phyloP scores from a whole-genome alignment of 768 basidiomycete species.

The Termitomyces sp. region DNA sequence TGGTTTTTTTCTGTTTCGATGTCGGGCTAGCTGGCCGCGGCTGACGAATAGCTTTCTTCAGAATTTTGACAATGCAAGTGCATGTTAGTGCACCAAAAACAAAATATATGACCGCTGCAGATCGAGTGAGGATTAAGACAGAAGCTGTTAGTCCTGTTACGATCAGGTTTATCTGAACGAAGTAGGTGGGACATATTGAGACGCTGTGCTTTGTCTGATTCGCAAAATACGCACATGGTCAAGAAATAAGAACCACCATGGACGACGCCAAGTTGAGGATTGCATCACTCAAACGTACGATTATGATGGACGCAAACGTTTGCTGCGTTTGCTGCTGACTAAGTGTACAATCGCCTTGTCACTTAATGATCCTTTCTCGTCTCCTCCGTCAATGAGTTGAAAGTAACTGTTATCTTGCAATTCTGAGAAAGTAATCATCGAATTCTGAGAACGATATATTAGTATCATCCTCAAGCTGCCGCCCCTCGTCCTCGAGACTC shows the following conservation, averaged over 20 bases:
- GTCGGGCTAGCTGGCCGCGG: constrained; percentile 45
- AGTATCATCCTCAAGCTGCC: no score
- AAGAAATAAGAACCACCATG: constrained; percentile 30
- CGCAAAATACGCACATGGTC: constrained; percentile 28
- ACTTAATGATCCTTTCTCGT: no score
- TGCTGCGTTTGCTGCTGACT: no score
- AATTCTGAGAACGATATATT: no score
- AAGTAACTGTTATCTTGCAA: no score
- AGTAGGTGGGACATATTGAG: not conserved
- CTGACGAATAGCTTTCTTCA: constrained; percentile 61
- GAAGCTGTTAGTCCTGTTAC: constrained; percentile 48
- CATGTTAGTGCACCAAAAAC: constrained; percentile 52
- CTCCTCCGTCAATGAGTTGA: no score
- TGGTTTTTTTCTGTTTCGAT: constrained; percentile 46
- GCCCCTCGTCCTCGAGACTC: no score
- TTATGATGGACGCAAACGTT: no score
- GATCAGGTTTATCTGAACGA: constrained; percentile 48
- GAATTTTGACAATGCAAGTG: constrained; percentile 49
- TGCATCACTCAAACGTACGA: not conserved
- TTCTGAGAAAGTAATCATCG: no score
- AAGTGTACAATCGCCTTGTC: no score
- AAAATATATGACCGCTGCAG: constrained; percentile 59
- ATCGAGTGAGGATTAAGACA: constrained; percentile 55
- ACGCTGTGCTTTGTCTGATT: not conserved
- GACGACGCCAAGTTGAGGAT: constrained; percentile 8